Evolutionary conservation across 306 rosid genomes (phyloP).

Genomic region (Gynostemma pentaphyllum): DNA sequence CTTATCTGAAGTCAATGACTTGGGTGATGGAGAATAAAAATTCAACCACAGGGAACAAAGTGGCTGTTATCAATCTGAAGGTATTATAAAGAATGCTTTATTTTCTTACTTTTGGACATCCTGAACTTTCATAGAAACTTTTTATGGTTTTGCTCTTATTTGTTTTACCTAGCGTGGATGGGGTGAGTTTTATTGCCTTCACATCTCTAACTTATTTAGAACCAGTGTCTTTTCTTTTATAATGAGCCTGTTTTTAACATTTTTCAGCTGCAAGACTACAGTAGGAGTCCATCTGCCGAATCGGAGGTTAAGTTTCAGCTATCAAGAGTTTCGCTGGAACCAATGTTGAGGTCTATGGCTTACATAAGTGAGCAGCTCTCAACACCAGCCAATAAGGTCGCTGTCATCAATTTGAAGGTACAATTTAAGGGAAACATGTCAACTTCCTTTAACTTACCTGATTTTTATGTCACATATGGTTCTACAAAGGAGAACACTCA

Average conservation of each 20-base stretch:
- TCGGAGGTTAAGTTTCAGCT: constrained; percentile 90
- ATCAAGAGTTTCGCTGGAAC: constrained; percentile 68
- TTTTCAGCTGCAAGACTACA: constrained; percentile 77
- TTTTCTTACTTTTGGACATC: constrained; percentile 1
- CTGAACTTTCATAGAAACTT: neutral
- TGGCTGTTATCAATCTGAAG: constrained; percentile 82
- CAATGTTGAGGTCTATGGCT: constrained; percentile 88
- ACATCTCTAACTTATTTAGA: constrained; percentile 10
- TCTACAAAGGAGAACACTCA: neutral
- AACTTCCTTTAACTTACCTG: neutral
- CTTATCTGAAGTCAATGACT: constrained; percentile 87
- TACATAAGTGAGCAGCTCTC: constrained; percentile 86
- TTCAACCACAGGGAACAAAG: constrained; percentile 62
- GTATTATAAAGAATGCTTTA: constrained; percentile 26
- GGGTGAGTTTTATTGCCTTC: neutral
- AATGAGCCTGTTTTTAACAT: constrained; percentile 8
- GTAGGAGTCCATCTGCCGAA: constrained; percentile 57
- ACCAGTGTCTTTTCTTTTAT: constrained; percentile 3
- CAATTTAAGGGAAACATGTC: neutral
- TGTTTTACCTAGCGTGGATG: neutral
- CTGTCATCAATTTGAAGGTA: constrained; percentile 87
- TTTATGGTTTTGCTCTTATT: neutral
- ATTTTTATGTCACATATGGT: neutral
- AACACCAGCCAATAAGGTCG: constrained; percentile 84
- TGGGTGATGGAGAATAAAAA: constrained; percentile 96